Evolutionary conservation across 2,329 filamentous ascomycete species (phyloP).

Genomic region (Neoarthrinium moseri): DNA sequence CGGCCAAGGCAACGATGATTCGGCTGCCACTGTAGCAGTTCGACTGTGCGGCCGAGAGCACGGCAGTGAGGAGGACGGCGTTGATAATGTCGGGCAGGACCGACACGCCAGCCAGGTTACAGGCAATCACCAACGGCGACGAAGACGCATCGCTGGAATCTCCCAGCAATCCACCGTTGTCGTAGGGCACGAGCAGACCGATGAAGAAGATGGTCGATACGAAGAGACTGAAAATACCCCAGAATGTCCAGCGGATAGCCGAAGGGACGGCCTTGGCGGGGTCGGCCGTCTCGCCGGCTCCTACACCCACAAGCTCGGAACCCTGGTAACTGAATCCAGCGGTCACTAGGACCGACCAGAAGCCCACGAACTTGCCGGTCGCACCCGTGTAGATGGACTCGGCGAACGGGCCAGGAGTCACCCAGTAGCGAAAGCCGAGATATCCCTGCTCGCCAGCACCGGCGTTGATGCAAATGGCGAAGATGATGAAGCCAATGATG

Average conservation of each 20-base stretch:
- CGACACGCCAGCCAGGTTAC: slow-evolving; percentile 59
- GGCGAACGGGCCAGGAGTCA: slow-evolving; percentile 65
- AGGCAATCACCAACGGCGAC: slow-evolving; percentile 64
- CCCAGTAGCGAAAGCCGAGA: slow-evolving; percentile 73
- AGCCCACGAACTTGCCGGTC: slow-evolving; percentile 64
- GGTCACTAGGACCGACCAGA: slow-evolving; percentile 67
- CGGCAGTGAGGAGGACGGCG: slow-evolving; percentile 73
- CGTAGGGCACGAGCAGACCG: slow-evolving; percentile 67
- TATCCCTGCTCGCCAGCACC: slow-evolving; percentile 69
- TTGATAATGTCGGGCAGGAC: slow-evolving; percentile 72
- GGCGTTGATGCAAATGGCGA: slow-evolving; percentile 72
- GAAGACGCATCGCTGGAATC: slow-evolving; percentile 56
- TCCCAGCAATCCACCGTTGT: slow-evolving; percentile 5
- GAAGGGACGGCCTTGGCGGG: slow-evolving; percentile 70
- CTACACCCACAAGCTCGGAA: slow-evolving; percentile 73
- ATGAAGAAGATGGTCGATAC: slow-evolving; percentile 66
- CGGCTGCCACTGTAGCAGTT: slow-evolving; percentile 73
- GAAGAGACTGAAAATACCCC: slow-evolving; percentile 71
- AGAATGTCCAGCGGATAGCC: slow-evolving; percentile 74
- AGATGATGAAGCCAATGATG: slow-evolving; percentile 73
- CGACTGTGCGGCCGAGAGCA: slow-evolving; percentile 75
- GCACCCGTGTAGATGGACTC: slow-evolving; percentile 54
- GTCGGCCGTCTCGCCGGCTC: slow-evolving; percentile 74
- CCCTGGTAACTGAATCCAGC: slow-evolving; percentile 72
- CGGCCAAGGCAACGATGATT: slow-evolving; percentile 64